Percentiles rank a stretch among this genome's conserved stretches.
Evolutionary conservation across 805 yeast genomes (phyloP).

Genomic region (Lachancea dasiensis): DNA sequence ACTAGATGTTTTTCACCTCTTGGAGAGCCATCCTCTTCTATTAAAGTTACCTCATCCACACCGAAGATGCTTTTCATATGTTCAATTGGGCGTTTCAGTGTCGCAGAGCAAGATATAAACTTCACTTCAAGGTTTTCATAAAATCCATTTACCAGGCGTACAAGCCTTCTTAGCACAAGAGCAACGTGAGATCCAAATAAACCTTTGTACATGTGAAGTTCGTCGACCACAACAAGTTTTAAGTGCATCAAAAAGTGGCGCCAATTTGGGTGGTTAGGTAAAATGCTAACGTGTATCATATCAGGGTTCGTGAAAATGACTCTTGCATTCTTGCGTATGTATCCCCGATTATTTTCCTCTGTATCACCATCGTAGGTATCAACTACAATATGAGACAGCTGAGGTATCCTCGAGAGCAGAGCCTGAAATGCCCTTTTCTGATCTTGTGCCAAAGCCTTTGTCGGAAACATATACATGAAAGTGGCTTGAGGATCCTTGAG

Average conservation of each 20-base stretch:
- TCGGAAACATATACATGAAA: conserved; percentile 87
- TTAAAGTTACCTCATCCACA: conserved; percentile 48
- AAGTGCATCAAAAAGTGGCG: conserved; percentile 55
- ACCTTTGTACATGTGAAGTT: conserved; percentile 83
- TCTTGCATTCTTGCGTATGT: conserved; percentile 57
- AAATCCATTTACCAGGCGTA: conserved; percentile 43
- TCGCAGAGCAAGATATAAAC: conserved; percentile 92
- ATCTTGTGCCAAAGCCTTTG: conserved; percentile 96
- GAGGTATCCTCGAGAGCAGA: conserved; percentile 46
- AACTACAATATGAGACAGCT: conserved; percentile 41
- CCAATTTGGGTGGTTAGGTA: conserved; percentile 79
- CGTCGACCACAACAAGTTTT: conserved; percentile 73
- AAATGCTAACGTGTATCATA: conserved; percentile 75
- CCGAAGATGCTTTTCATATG: conserved; percentile 79
- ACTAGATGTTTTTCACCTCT: conserved; percentile 68
- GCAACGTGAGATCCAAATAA: conserved; percentile 92
- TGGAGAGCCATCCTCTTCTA: conserved; percentile 84
- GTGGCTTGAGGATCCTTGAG: conserved; percentile 43
- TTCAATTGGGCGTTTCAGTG: conserved; percentile 63
- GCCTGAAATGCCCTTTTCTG: conserved; percentile 76
- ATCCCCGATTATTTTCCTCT: conserved; percentile 45
- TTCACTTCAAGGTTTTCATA: conserved; percentile 42
- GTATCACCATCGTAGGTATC: conserved; percentile 97
- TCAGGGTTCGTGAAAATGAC: conserved; percentile 95
- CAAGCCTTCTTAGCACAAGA: conserved; percentile 69